Evolutionary conservation across 441 rosid genomes (phyloP).

Genomic region (Erysimum cheiri): DNA sequence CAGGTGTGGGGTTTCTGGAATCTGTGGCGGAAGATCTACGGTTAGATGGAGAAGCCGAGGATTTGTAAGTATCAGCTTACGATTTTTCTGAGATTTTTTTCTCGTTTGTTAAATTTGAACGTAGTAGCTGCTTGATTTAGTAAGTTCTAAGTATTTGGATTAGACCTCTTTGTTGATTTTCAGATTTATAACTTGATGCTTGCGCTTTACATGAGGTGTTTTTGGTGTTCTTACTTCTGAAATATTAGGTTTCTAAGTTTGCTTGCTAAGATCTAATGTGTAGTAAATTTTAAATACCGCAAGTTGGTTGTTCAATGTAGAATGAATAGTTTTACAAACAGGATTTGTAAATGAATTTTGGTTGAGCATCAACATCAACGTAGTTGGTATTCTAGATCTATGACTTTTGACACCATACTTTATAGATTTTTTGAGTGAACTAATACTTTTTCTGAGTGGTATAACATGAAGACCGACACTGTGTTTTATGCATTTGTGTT

Average conservation of each 20-base stretch:
- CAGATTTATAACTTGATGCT: conserved; percentile 4
- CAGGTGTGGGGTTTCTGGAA: conserved; percentile 27
- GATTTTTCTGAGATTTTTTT: neutral
- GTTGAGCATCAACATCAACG: conserved; percentile 33
- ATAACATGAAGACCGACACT: conserved; percentile 1
- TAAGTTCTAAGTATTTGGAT: neutral
- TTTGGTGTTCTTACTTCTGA: neutral
- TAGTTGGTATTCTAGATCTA: conserved; percentile 33
- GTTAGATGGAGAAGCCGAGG: conserved; percentile 12
- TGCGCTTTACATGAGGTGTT: neutral
- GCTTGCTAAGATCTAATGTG: conserved; percentile 12
- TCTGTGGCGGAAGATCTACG: conserved; percentile 8
- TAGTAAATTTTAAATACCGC: neutral
- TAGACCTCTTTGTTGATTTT: neutral
- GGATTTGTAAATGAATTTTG: conserved; percentile 24
- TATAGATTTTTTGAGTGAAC: neutral
- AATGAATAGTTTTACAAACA: conserved; percentile 11
- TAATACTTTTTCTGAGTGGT: conserved; percentile 3
- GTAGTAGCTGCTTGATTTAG: conserved; percentile 31
- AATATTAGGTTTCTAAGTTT: neutral
- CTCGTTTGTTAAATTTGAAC: neutral
- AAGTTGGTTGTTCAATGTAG: conserved; percentile 26
- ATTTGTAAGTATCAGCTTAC: conserved; percentile 39
- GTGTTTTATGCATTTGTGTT: conserved; percentile 3
- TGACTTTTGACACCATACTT: conserved; percentile 16